A percentile compares a stretch with the other conserved stretches of the same genome.
phyloP scores from a whole-genome alignment of 257 asterid species.

The Phtheirospermum japonicum region DNA sequence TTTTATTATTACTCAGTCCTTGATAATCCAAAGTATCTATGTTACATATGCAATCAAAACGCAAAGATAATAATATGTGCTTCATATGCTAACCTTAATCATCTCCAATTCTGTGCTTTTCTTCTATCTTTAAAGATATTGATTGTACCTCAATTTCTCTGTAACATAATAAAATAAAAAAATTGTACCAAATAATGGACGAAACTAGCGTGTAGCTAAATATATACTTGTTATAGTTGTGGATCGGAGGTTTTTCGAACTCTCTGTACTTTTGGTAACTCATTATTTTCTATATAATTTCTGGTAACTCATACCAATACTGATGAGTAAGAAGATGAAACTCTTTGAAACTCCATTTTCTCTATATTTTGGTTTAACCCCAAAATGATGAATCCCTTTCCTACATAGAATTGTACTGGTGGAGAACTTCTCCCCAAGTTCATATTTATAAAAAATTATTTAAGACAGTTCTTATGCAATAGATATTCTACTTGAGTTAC shows the following conservation, averaged over 20 bases:
- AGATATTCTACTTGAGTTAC: slow-evolving; percentile 11
- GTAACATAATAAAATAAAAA: neutral
- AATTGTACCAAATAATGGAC: slow-evolving; percentile 1
- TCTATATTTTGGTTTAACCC: slow-evolving; percentile 11
- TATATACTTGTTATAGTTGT: slow-evolving; percentile 9
- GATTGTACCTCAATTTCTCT: neutral
- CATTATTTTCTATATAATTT: neutral
- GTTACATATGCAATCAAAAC: slow-evolving; percentile 9
- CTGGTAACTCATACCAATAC: neutral
- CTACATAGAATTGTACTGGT: slow-evolving; percentile 5
- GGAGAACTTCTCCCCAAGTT: neutral
- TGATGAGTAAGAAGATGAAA: neutral
- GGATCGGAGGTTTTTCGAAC: neutral
- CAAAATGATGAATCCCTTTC: slow-evolving; percentile 6
- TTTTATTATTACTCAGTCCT: slow-evolving; percentile 7
- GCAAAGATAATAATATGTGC: neutral
- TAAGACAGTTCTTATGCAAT: neutral
- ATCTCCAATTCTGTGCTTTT: neutral
- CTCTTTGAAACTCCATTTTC: neutral
- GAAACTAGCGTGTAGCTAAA: neutral
- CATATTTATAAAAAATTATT: slow-evolving; percentile 7
- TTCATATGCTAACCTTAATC: slow-evolving; percentile 10
- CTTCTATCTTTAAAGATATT: slow-evolving; percentile 13
- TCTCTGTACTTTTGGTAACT: neutral
- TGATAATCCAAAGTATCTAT: slow-evolving; percentile 3